These are phyloP conservation scores for Venustampulla echinocandica DNA, from an alignment of 495 filamentous ascomycete species.

Conservation along the genomic window DNA sequence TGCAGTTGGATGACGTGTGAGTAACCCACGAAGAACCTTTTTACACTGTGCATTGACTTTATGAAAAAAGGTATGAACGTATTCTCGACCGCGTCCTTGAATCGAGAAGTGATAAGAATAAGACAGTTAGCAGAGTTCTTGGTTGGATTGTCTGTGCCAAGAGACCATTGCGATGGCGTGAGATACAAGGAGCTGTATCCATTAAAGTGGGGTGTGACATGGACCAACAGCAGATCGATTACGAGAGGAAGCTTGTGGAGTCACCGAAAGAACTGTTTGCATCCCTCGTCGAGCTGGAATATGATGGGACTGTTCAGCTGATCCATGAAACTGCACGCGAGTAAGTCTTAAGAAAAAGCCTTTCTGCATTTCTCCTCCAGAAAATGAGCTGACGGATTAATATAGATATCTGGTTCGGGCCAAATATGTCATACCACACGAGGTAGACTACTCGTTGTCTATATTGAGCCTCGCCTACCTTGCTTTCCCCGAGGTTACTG, in stretches of 20 bases:
- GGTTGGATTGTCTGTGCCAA: slow-evolving; percentile 36
- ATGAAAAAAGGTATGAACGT: slow-evolving; percentile 29
- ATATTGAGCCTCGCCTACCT: slow-evolving; percentile 28
- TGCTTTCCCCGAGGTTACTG: slow-evolving; percentile 23
- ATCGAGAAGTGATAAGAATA: slow-evolving; percentile 17
- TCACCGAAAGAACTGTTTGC: slow-evolving; percentile 31
- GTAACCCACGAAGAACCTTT: neutral
- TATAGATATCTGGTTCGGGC: slow-evolving; percentile 14
- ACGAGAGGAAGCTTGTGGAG: neutral
- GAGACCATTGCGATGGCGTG: slow-evolving; percentile 37
- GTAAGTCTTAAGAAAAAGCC: slow-evolving; percentile 30
- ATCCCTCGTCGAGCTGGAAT: slow-evolving; percentile 33
- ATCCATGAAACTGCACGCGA: slow-evolving; percentile 36
- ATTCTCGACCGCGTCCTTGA: slow-evolving; percentile 30
- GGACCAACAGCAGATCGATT: neutral
- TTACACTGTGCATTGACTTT: neutral
- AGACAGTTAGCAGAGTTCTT: slow-evolving; percentile 29
- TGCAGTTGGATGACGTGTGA: neutral
- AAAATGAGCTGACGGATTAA: neutral
- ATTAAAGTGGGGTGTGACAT: slow-evolving; percentile 18
- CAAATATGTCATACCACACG: slow-evolving; percentile 12
- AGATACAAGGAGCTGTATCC: slow-evolving; percentile 36
- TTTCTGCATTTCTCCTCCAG: neutral
- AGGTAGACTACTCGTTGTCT: slow-evolving; percentile 25
- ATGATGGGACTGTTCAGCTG: slow-evolving; percentile 29